A percentile compares a stretch with the other conserved stretches of the same genome.
These are phyloP conservation scores for Danielia oregonensis DNA, from an alignment of 805 yeast species.

Conservation along the genomic window DNA sequence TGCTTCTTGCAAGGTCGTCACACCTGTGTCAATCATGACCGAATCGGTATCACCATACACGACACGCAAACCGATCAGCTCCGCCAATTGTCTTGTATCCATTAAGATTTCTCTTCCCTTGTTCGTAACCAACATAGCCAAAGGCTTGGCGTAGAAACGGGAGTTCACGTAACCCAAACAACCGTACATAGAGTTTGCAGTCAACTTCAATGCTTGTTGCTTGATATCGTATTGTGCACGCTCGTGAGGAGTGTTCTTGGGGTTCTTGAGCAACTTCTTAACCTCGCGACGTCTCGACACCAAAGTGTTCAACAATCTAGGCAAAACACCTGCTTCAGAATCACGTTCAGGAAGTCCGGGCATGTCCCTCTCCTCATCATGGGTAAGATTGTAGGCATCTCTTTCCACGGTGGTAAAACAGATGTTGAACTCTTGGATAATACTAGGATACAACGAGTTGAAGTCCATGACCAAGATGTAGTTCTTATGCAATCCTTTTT, in stretches of 20 bases:
- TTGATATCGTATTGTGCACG: slow-evolving; percentile 87
- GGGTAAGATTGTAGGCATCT: slow-evolving; percentile 37
- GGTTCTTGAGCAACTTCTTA: slow-evolving; percentile 75
- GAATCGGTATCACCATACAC: slow-evolving; percentile 99
- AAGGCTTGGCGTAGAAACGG: slow-evolving; percentile 91
- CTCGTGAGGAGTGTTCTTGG: slow-evolving; percentile 59
- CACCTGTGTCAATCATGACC: slow-evolving; percentile 94
- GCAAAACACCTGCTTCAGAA: slow-evolving; percentile 74
- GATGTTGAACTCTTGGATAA: slow-evolving; percentile 94
- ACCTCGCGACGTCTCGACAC: slow-evolving; percentile 93
- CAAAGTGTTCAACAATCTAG: slow-evolving; percentile 73
- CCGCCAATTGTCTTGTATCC: slow-evolving; percentile 92
- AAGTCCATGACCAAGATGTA: slow-evolving; percentile 94
- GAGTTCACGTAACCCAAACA: slow-evolving; percentile 91
- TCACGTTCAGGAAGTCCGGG: slow-evolving; percentile 66
- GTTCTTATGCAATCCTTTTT: slow-evolving; percentile 86
- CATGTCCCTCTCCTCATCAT: slow-evolving; percentile 53
- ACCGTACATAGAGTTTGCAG: slow-evolving; percentile 99
- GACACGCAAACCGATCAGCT: slow-evolving; percentile 74
- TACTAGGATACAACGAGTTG: slow-evolving; percentile 94
- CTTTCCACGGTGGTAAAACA: slow-evolving; percentile 94
- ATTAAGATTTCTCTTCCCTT: slow-evolving; percentile 93
- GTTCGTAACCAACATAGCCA: slow-evolving; percentile 92
- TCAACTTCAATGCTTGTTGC: slow-evolving; percentile 91
- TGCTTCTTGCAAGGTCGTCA: slow-evolving; percentile 66